Conservation (phyloP, 169 alveolate species). For the Cyclospora cayetanensis region DNA sequence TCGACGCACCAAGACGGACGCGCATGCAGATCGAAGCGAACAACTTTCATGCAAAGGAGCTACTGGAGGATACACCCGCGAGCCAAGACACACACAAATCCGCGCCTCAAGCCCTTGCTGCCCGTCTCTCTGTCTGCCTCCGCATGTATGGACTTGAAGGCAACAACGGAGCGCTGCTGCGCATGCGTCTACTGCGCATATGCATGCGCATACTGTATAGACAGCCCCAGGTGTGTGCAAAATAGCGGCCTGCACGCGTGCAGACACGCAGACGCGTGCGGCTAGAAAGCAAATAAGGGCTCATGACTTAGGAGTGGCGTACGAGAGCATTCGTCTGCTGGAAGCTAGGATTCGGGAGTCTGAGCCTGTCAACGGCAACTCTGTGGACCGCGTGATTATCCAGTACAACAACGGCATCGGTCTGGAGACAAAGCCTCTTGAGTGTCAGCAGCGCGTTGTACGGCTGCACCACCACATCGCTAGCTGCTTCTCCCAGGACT, state of each 20-base stretch:
- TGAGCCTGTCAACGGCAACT: slow-evolving; percentile 94
- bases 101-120: neutral
- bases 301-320: neutral
- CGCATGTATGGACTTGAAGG: neutral
- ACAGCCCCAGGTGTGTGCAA: neutral
- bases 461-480: slow-evolving; percentile 99
- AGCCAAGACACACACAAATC: neutral
- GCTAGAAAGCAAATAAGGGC: neutral
- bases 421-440: slow-evolving; percentile 78
- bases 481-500: slow-evolving; percentile 90
- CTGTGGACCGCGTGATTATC: slow-evolving; percentile 98
- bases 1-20: neutral
- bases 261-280: neutral
- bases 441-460: slow-evolving; percentile 96
- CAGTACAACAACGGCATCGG: slow-evolving; percentile 97
- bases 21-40: neutral
- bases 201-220: too few relatives aligned
- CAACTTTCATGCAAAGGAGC: neutral
- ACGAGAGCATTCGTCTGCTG: slow-evolving; percentile 78
- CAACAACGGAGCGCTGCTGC: neutral
- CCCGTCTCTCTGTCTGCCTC: neutral
- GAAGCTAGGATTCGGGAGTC: slow-evolving; percentile 82
- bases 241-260: neutral
- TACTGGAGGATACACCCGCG: too few relatives aligned
- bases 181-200: neutral